Percentiles rank a stretch among this genome's conserved stretches.
These are phyloP conservation scores for Leccinum angustisporum DNA, from an alignment of 1,284 basidiomycete genomes.

Conservation along the genomic window DNA sequence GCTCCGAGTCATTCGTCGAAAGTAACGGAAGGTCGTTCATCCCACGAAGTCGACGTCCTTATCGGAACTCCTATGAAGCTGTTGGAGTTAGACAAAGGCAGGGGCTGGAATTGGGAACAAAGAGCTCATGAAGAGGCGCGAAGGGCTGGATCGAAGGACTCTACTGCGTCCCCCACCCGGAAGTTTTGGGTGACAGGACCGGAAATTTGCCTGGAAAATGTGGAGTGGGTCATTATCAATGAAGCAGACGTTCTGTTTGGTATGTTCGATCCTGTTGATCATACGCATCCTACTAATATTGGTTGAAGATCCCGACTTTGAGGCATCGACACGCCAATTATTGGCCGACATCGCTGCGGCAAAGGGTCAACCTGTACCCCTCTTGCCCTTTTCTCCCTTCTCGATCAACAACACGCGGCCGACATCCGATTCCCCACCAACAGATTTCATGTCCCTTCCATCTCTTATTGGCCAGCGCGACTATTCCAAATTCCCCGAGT, in stretches of 20 bases:
- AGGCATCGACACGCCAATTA: constrained; percentile 64
- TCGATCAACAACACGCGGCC: constrained; percentile 14
- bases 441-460: constrained; percentile 66
- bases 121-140: constrained; percentile 30
- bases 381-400: constrained; percentile 26
- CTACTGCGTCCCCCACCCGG: constrained; percentile 23
- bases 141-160: constrained; percentile 19
- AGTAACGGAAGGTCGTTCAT: constrained; percentile 8
- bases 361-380: constrained; percentile 48
- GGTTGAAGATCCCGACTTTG: constrained; percentile 67
- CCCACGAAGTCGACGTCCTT: constrained; percentile 64
- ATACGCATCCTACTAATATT: not conserved
- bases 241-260: constrained; percentile 90
- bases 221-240: constrained; percentile 87
- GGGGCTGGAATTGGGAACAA: constrained; percentile 60
- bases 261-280: constrained; percentile 34
- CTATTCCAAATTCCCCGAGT: constrained; percentile 77
- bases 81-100: constrained; percentile 68
- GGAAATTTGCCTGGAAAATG: constrained; percentile 56
- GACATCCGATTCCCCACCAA: constrained; percentile 20
- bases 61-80: constrained; percentile 77
- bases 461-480: constrained; percentile 82
- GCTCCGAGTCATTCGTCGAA: constrained; percentile 27
- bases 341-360: constrained; percentile 69
- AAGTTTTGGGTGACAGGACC: constrained; percentile 37